Evolutionary conservation across 1,284 basidiomycete species (phyloP).

Genomic region (Tremellales sp.): DNA sequence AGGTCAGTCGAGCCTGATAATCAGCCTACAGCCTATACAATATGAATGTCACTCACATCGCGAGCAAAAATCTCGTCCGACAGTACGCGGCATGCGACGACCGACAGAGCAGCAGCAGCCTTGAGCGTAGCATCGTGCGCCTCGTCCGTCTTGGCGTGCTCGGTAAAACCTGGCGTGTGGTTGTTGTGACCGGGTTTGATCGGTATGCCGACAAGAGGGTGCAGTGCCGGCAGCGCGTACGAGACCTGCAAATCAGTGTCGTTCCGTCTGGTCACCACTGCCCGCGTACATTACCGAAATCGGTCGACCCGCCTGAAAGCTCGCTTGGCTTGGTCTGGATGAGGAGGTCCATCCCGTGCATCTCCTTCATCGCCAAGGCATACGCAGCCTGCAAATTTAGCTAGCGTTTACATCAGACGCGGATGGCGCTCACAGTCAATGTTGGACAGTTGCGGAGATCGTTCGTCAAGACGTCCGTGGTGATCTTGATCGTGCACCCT

Average conservation of each 20-base stretch:
- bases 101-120: constrained; percentile 37
- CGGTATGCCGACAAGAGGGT: constrained; percentile 19
- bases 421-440: constrained; percentile 11
- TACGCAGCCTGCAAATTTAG: constrained; percentile 4
- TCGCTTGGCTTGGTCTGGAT: not conserved
- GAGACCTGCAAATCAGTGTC: not conserved
- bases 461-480: constrained; percentile 49
- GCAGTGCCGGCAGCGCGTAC: constrained; percentile 4
- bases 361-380: not conserved
- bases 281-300: constrained; percentile 10
- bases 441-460: constrained; percentile 52
- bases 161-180: constrained; percentile 23
- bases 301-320: constrained; percentile 7
- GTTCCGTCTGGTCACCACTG: not conserved
- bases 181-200: constrained; percentile 8
- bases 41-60: constrained; percentile 12
- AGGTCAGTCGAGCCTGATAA: not conserved
- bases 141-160: constrained; percentile 11
- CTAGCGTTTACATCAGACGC: constrained; percentile 2
- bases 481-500: constrained; percentile 59
- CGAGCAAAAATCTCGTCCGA: constrained; percentile 38
- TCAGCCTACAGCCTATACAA: not conserved
- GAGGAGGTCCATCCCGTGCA: not conserved
- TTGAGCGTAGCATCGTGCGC: constrained; percentile 33
- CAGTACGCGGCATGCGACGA: constrained; percentile 37